Evolutionary conservation across 208 protist genomes (phyloP).

Genomic region (Wallacemonas sp.): DNA sequence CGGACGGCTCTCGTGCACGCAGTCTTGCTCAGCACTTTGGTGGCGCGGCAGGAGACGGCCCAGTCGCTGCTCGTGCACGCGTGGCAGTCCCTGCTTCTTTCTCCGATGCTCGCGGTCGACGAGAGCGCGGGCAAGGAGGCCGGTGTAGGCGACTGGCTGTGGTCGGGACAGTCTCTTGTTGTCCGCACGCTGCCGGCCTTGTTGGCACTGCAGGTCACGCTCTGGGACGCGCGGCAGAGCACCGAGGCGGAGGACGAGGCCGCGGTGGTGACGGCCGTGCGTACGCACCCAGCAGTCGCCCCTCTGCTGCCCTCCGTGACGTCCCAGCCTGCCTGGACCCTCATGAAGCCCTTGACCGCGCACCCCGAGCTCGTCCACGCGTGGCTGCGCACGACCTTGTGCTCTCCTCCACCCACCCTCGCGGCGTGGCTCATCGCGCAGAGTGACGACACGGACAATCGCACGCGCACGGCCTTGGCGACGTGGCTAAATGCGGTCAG

Average conservation of each 20-base stretch:
- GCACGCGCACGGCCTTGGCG: not conserved
- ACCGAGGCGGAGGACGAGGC: not conserved
- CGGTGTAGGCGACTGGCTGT: not conserved
- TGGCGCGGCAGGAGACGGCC: not conserved
- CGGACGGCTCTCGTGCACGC: not conserved
- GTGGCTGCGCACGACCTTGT: constrained; percentile 41
- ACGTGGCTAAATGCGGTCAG: not conserved
- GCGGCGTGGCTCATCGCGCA: constrained; percentile 38
- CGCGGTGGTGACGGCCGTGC: not conserved
- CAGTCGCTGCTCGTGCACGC: not conserved
- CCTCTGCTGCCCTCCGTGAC: not conserved
- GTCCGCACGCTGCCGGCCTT: constrained; percentile 8
- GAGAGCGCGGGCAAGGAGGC: not conserved
- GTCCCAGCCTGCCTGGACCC: constrained; percentile 5
- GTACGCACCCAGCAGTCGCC: not conserved
- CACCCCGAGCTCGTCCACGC: constrained; percentile 23
- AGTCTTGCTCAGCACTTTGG: not conserved
- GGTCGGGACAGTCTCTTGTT: constrained; percentile 1
- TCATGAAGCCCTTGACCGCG: constrained; percentile 19
- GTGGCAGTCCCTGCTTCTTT: constrained; percentile 1
- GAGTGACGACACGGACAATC: constrained; percentile 20
- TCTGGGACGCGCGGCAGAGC: constrained; percentile 11
- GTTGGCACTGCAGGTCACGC: constrained; percentile 9
- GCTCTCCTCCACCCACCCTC: constrained; percentile 24
- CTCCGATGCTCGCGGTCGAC: not conserved